phyloP scores from a whole-genome alignment of 768 basidiomycete species.

The Vishniacozyma victoriae region DNA sequence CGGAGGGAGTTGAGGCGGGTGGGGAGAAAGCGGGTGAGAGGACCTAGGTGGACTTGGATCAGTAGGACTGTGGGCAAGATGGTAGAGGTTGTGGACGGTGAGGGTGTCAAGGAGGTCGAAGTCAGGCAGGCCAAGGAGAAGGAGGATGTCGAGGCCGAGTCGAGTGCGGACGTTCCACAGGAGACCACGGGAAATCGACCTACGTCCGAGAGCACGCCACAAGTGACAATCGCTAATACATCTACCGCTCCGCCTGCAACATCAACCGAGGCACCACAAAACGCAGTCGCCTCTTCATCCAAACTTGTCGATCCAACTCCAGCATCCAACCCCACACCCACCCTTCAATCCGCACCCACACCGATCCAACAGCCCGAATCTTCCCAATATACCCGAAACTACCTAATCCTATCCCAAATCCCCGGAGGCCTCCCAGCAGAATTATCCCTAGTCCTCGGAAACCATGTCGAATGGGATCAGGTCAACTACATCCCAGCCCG shows the following conservation, averaged over 20 bases:
- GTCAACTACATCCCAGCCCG: constrained; percentile 30
- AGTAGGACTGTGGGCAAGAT: constrained; percentile 36
- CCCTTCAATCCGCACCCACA: background rate
- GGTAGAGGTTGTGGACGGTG: constrained; percentile 16
- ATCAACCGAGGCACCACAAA: background rate
- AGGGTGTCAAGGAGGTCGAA: background rate
- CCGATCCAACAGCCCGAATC: constrained; percentile 4
- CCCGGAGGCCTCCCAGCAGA: constrained; percentile 52
- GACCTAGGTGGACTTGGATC: constrained; percentile 44
- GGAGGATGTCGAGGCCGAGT: background rate
- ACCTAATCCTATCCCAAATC: constrained; percentile 42
- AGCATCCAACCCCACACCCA: background rate
- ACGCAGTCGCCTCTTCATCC: background rate
- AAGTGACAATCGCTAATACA: no score
- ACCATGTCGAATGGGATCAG: constrained; percentile 61
- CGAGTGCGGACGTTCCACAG: background rate
- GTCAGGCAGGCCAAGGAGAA: background rate
- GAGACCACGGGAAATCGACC: background rate
- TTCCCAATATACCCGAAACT: constrained; percentile 36
- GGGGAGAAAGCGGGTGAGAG: constrained; percentile 38
- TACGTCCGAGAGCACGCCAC: no score
- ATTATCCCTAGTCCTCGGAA: constrained; percentile 76
- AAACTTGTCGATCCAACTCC: background rate
- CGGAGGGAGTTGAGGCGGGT: constrained; percentile 32
- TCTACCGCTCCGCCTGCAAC: background rate